Conservation (phyloP, 164 flowering plant genomes). For the Vitis rupestris region DNA sequence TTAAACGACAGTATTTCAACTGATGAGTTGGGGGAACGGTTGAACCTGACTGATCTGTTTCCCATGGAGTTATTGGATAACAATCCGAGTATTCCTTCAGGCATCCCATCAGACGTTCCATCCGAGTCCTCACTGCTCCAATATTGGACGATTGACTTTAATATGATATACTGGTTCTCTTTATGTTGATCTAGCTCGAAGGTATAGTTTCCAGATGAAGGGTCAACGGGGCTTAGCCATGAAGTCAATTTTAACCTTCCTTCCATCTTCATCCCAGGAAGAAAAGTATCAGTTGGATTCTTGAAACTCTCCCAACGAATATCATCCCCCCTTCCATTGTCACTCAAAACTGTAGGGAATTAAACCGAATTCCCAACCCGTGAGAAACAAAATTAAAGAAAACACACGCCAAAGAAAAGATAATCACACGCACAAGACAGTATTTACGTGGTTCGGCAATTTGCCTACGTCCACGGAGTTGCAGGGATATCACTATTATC, state of each 20-base stretch:
- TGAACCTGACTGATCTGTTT: too few relatives aligned
- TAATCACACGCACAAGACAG: too few relatives aligned
- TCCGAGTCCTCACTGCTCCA: constrained; percentile 31
- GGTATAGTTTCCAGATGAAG: constrained; percentile 23
- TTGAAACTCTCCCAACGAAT: constrained; percentile 28
- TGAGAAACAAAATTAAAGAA: too few relatives aligned
- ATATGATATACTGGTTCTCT: constrained; percentile 16
- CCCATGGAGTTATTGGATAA: constrained; percentile 17
- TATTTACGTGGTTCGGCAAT: too few relatives aligned
- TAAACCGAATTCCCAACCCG: too few relatives aligned
- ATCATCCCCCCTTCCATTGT: background rate
- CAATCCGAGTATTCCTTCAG: constrained; percentile 15
- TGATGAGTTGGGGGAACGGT: too few relatives aligned
- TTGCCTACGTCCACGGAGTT: too few relatives aligned
- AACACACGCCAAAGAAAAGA: too few relatives aligned
- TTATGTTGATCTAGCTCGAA: constrained; percentile 23
- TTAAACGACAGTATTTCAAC: too few relatives aligned
- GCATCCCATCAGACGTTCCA: constrained; percentile 18
- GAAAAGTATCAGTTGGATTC: constrained; percentile 31
- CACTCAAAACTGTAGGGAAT: too few relatives aligned
- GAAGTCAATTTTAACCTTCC: constrained; percentile 15
- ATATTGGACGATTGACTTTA: constrained; percentile 14
- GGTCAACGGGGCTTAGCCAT: constrained; percentile 24
- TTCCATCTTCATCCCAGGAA: constrained; percentile 31
- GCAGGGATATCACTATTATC: too few relatives aligned